Evolutionary conservation across 2,329 filamentous ascomycete species (phyloP), one percentile per base, ranked within the genome.

Genomic region (Immersiporthe knoxdaviesiana): DNA sequence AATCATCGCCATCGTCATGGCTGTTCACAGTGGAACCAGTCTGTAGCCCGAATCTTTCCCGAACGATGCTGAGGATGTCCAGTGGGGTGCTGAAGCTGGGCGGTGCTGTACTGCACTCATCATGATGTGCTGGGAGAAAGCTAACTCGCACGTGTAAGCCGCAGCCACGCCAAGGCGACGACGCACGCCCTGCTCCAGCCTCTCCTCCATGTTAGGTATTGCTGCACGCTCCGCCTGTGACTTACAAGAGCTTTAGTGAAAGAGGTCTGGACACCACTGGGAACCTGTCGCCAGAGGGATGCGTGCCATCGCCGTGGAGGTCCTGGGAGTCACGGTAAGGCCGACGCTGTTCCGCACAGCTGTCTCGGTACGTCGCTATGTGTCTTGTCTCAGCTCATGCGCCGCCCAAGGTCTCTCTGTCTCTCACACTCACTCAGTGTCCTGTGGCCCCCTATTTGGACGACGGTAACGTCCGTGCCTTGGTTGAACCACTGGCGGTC

Each of bases 241-340:
- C 70, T 69, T 59, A 71, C 70, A 71, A 71, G n/a, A 71, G 39
- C 21, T 66, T 69, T 56, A 71, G 56, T 32, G 64, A 65, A 3
- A 63, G 54, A 39, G 69, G 63, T n/a, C 39, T 47, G 12, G 64
- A 60, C 16, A 32, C 37, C 16, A 11, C 37, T 8, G 16, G 18
- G 30, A 30, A 16, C 3, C 39, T 50, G 24, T 44, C 39, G 39
- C 37, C 27, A 12, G 50, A 32, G 27, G 14, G 16, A n/a, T 11
- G 39, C n/a, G 61, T 30, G 16, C 37, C 58, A 12, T 69, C 61
- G 21, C 44, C 44, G n/a, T 60, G 41, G 27, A 62, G 44, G 7
- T 69, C 54, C 24, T 64, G 65, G 27, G 62, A 54, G 47, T 63
- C 67, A 35, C 62, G 47, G 21, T 67, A 65, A 32, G 39, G 54